Conservation (phyloP, 1,139 yeast genomes). For the Taiozyma sp. region DNA sequence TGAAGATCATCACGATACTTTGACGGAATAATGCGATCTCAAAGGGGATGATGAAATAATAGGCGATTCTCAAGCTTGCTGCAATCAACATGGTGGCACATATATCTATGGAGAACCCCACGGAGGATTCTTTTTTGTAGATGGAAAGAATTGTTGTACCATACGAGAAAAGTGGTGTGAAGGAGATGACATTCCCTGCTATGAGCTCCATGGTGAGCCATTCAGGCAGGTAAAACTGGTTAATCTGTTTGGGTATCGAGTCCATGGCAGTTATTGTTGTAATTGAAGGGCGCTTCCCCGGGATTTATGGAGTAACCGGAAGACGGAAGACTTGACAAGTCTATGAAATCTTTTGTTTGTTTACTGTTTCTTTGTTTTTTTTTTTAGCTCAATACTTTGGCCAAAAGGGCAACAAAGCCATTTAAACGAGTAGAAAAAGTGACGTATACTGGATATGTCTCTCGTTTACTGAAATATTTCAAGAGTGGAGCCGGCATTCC, state of each 20-base stretch:
- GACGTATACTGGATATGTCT: too few relatives aligned
- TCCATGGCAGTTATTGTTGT: constrained; percentile 14
- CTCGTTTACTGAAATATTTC: too few relatives aligned
- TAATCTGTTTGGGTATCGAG: constrained; percentile 49
- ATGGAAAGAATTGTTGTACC: constrained; percentile 79
- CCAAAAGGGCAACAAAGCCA: too few relatives aligned
- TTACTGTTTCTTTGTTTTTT: too few relatives aligned
- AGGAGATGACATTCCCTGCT: constrained; percentile 45
- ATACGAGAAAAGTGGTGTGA: constrained; percentile 80
- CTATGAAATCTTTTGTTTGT: not conserved
- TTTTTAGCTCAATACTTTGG: too few relatives aligned
- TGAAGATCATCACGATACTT: constrained; percentile 70
- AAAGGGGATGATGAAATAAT: constrained; percentile 75
- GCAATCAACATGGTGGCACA: constrained; percentile 90
- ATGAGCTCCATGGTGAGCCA: constrained; percentile 38
- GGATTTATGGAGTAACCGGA: not conserved
- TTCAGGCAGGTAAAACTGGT: constrained; percentile 39
- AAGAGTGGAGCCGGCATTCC: too few relatives aligned
- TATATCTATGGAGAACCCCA: constrained; percentile 83
- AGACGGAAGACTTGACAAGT: not conserved
- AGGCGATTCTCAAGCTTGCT: constrained; percentile 66
- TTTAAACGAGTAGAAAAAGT: too few relatives aligned
- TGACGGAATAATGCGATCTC: constrained; percentile 74
- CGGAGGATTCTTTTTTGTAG: constrained; percentile 54
- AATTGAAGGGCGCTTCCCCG: not conserved